phyloP scores from a whole-genome alignment of 2,329 filamentous ascomycete genomes.

The Scedosporium minutisporum region DNA sequence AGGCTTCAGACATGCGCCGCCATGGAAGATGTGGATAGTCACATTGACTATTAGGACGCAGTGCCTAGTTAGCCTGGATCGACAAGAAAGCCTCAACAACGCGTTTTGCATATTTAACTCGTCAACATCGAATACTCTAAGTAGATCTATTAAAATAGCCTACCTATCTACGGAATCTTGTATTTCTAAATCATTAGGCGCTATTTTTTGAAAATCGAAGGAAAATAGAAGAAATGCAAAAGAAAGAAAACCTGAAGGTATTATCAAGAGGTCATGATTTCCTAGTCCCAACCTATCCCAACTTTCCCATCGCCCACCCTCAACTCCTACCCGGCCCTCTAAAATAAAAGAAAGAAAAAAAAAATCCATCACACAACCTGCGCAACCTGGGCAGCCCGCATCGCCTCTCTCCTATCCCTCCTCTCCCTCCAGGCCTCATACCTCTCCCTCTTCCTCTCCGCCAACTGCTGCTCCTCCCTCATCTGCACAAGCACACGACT shows the following conservation, averaged over 20 bases:
- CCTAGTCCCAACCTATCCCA: too few species aligned
- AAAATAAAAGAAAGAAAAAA: background rate
- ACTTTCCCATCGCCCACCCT: too few species aligned
- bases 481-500: slow-evolving; percentile 37
- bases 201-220: background rate
- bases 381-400: background rate
- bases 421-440: slow-evolving; percentile 2
- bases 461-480: slow-evolving; percentile 32
- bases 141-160: background rate
- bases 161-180: background rate
- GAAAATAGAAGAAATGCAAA: background rate
- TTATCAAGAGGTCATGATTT: too few species aligned
- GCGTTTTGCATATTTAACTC: too few species aligned
- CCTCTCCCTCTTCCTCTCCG: slow-evolving; percentile 7
- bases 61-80: too few species aligned
- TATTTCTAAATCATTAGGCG: background rate
- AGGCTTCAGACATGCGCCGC: too few species aligned
- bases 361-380: background rate
- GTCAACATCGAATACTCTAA: background rate
- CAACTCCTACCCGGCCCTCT: background rate
- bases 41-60: too few species aligned
- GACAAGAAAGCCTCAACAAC: background rate
- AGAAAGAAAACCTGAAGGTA: background rate
- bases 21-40: too few species aligned
- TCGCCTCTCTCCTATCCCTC: background rate